A percentile compares a stretch with the other conserved stretches of the same genome.
phyloP scores from a whole-genome alignment of 306 rosid species.

The Mimosa bimucronata region DNA sequence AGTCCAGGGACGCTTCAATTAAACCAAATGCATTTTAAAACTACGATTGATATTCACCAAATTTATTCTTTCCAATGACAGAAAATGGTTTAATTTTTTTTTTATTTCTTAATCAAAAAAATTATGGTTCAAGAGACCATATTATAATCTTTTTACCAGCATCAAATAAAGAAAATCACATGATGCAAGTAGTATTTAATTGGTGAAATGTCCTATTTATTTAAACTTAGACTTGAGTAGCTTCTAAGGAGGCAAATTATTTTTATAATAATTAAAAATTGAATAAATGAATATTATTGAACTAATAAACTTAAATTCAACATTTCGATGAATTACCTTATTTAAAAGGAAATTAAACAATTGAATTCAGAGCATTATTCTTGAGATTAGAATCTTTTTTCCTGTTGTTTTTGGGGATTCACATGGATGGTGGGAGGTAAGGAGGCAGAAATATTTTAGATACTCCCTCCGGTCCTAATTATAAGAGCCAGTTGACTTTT shows the following conservation, averaged over 20 bases:
- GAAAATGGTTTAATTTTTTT: too few species aligned
- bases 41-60: background rate
- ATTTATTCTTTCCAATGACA: background rate
- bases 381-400: background rate
- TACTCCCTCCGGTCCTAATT: too few species aligned
- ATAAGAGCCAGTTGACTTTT: too few species aligned
- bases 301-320: background rate
- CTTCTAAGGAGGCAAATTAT: background rate
- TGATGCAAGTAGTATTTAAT: background rate
- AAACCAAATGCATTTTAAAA: background rate
- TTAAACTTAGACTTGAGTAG: background rate
- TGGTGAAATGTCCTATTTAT: background rate
- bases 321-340: background rate
- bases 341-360: background rate
- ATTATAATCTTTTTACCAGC: background rate
- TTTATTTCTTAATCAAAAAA: too few species aligned
- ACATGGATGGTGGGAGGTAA: constrained; percentile 28
- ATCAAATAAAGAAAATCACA: background rate
- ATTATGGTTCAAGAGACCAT: background rate
- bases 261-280: too few species aligned
- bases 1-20: background rate
- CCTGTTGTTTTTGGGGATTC: background rate
- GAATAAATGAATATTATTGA: too few species aligned
- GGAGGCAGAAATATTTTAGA: constrained; percentile 29
- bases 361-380: background rate